Evolutionary conservation across 2,329 filamentous ascomycete species (phyloP), one percentile per base, ranked within the genome.

Genomic region (Calonectria henricotiae): DNA sequence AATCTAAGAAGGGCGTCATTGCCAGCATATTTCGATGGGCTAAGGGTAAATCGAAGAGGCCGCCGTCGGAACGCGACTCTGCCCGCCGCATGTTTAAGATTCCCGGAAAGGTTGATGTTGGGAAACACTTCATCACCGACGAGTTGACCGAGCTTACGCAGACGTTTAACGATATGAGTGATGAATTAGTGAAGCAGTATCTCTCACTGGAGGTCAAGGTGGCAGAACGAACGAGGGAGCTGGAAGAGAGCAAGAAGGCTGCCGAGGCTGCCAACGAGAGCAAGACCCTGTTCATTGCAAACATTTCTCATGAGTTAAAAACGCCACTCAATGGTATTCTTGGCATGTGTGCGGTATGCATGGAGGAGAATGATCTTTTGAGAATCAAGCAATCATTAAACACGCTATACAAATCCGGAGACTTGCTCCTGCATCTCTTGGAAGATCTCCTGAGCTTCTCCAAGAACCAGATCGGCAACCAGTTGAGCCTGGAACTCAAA

Each of bases 251-350:
- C 84, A 98, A 98, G 81, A 94, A 94, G 83, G 94, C 94, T 1
- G 95, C 95, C 1, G 95, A 98, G 81, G 93, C 94, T n/a, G 95
- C 95, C 4, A 98, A 98, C 77, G 94, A 98, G 83, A 97, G 94
- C 86, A 99, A 99, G 84, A 98, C 96, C 0, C 86, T 98, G 9
- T 98, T 98, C 84, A 97, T 99, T 73, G 96, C 96, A 20, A 98
- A 98, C 77, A 98, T 98, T 62, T 92, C 90, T 1, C 90, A 92
- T 76, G 90, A 98, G 81, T 87, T 99, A 41, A 97, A 98, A 80
- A 99, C 96, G 1, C 96, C 96, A 0, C 87, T 98, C 68, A 98
- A 98, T 79, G 96, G 96, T 13, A 98, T 98, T 60, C 87, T 99
- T 77, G 96, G 96, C 69, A 96, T 98, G 92, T 95, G 93, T 75